phyloP scores from a whole-genome alignment of 2,329 filamentous ascomycete species.

The Alternaria gaisen region DNA sequence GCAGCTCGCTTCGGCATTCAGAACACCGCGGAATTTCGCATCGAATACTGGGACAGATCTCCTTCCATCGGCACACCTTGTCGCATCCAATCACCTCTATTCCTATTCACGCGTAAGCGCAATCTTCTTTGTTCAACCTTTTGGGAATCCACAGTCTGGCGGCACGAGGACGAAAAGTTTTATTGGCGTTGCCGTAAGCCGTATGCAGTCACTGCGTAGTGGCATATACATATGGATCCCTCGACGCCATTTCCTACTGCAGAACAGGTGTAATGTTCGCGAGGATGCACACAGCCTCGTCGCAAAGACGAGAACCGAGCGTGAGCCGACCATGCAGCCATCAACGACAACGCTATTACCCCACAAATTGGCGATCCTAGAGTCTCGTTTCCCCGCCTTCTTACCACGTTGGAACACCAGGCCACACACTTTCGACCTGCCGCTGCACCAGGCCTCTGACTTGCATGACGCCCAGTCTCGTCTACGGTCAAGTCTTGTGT shows the following conservation, averaged over 20 bases:
- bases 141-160: slow-evolving; percentile 8
- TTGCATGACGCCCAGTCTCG: slow-evolving; percentile 47
- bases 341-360: slow-evolving; percentile 44
- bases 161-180: slow-evolving; percentile 37
- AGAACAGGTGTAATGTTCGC: slow-evolving; percentile 26
- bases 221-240: slow-evolving; percentile 3
- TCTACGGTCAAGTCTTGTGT: slow-evolving; percentile 24
- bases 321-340: slow-evolving; percentile 34
- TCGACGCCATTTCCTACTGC: slow-evolving; percentile 21
- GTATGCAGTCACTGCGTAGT: slow-evolving; percentile 24
- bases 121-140: neutral
- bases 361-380: slow-evolving; percentile 49
- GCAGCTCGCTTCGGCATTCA: slow-evolving; percentile 23
- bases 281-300: slow-evolving; percentile 37
- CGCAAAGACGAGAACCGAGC: slow-evolving; percentile 32
- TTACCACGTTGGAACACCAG: slow-evolving; percentile 42
- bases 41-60: neutral
- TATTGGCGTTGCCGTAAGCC: slow-evolving; percentile 26
- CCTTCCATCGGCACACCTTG: slow-evolving; percentile 9
- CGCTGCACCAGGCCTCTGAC: slow-evolving; percentile 39
- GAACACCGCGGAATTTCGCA: slow-evolving; percentile 11
- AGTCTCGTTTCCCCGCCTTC: slow-evolving; percentile 46
- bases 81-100: neutral
- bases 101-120: neutral
- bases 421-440: slow-evolving; percentile 30